Percentiles rank a stretch among this genome's conserved stretches.
Evolutionary conservation across 257 asterid species (phyloP).

Genomic region (Solanum chmielewskii): DNA sequence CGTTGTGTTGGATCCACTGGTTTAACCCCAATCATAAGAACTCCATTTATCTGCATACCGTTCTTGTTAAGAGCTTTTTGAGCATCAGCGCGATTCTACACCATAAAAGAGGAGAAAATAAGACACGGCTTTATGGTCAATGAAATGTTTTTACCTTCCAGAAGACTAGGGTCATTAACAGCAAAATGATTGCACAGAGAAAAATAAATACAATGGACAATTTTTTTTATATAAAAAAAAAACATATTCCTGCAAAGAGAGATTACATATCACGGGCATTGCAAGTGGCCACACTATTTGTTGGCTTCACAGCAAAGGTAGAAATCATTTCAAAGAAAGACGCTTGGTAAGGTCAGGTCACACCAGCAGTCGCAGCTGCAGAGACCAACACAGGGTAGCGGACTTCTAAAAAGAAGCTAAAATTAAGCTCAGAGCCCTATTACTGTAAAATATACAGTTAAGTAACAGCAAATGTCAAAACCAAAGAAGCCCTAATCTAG

Average conservation of each 20-base stretch:
- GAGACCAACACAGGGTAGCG: not conserved
- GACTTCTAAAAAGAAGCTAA: not conserved
- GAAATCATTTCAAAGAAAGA: not conserved
- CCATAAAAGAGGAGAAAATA: not conserved
- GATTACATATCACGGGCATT: not conserved
- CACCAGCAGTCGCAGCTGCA: not conserved
- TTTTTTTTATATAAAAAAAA: not conserved
- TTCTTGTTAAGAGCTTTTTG: conserved; percentile 80
- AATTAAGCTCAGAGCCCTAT: not conserved
- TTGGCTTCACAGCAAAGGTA: not conserved
- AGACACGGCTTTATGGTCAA: not conserved
- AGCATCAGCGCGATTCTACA: conserved; percentile 80
- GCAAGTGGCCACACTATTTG: not conserved
- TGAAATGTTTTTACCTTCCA: not conserved
- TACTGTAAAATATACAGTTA: not conserved
- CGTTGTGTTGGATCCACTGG: conserved; percentile 79
- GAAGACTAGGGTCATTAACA: not conserved
- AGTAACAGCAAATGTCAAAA: not conserved
- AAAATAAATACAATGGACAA: not conserved
- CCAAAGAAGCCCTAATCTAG: not conserved
- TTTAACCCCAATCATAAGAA: conserved; percentile 87
- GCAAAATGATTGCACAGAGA: not conserved
- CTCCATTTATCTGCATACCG: conserved; percentile 77
- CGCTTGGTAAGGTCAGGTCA: not conserved
- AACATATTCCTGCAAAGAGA: not conserved